phyloP scores from a whole-genome alignment of 768 basidiomycete species.

The Exidia glandulosa region DNA sequence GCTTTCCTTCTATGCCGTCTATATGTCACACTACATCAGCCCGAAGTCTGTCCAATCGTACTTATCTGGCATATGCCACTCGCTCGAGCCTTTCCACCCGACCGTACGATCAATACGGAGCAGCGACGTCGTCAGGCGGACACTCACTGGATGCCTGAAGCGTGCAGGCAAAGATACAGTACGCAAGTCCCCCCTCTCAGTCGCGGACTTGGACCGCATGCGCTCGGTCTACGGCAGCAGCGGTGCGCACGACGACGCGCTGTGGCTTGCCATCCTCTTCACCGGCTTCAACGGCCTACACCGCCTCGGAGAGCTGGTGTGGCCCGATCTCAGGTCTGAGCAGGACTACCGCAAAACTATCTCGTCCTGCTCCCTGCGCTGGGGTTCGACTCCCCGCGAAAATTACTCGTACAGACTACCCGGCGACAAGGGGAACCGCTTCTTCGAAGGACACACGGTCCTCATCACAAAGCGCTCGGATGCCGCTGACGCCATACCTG shows the following conservation, averaged over 20 bases:
- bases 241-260: neutral
- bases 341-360: slow-evolving; percentile 9
- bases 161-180: neutral
- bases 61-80: slow-evolving; percentile 27
- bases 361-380: slow-evolving; percentile 3
- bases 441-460: neutral
- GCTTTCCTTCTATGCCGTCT: slow-evolving; percentile 24
- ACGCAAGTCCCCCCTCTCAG: neutral
- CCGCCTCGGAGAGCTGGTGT: neutral
- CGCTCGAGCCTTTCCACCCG: slow-evolving; percentile 23
- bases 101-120: slow-evolving; percentile 10
- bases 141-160: slow-evolving; percentile 21
- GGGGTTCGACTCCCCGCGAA: neutral
- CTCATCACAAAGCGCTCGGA: neutral
- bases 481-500: neutral
- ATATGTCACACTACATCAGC: slow-evolving; percentile 26
- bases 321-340: slow-evolving; percentile 5
- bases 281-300: neutral
- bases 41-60: slow-evolving; percentile 25
- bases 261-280: neutral
- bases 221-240: neutral
- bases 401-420: slow-evolving; percentile 19
- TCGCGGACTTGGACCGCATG: neutral
- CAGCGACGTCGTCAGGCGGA: slow-evolving; percentile 16
- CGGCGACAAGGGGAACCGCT: slow-evolving; percentile 26